Evolutionary conservation across 2,329 filamentous ascomycete genomes (phyloP), one percentile per base, ranked within the genome.

Genomic region (Xylaria sp.): DNA sequence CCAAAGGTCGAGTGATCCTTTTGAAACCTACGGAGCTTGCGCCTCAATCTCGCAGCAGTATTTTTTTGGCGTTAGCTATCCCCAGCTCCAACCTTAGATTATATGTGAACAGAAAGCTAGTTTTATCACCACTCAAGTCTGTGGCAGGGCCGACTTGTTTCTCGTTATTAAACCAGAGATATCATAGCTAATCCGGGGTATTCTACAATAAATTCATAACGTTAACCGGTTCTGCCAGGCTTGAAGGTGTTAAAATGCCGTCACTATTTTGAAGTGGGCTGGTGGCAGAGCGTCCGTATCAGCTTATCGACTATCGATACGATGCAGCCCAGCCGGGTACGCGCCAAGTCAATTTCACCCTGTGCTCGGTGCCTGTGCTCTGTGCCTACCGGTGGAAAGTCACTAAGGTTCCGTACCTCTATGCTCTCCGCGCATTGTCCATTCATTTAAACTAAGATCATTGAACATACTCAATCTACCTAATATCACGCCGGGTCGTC

Each of bases 1-100:
- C 86, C 89, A 44, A 81, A 84, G 67, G 13, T 60, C 7, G 69
- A 71, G 54, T 64, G 31, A 55, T 46, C 3, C 6, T 44, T 25
- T 21, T 3, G 10, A 31, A 15, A 31, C 9, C 21, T 40, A 33
- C 21, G 8, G 27, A 48, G 35, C 17, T 21, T 21, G 44, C 1
- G 11, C 5, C 40, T 19, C 4, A 10, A 15, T 33, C 17, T 8
- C 10, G 17, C 23, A 11, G 13, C 9, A 2, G 4, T 21, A 23
- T 21, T 11, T 23, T 53, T 3, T 21, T 9, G 29, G 13, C 31
- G 13, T 35, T 13, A 7, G 31, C 13, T 35, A 7, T 13, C 13
- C 31, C 7, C 31, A 13, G 31, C 13, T 13, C 7, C 31, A 35
- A 7, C 31, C 13, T 13, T 35, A 35, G 13, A 35, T 35, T 35